Evolutionary conservation across 148 eudicot genomes (phyloP).

Genomic region (Salicornia ramosissima): DNA sequence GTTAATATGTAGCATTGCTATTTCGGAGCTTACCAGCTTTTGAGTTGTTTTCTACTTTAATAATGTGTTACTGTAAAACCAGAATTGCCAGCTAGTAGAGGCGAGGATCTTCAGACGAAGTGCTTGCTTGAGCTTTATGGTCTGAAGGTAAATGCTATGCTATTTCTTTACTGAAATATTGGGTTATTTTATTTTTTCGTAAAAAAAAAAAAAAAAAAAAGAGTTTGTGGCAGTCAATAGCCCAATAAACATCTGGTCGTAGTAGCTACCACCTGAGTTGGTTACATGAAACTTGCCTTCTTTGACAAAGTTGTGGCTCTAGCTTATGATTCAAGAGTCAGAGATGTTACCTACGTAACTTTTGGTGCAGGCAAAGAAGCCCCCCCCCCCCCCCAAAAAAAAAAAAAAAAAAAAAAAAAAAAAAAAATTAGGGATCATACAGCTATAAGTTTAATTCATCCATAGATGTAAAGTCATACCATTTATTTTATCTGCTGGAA

Average conservation of each 20-base stretch:
- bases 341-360: not conserved
- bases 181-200: not conserved
- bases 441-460: not conserved
- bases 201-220: no score
- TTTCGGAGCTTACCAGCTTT: not conserved
- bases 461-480: not conserved
- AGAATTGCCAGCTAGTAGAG: slow-evolving; percentile 94
- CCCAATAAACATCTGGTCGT: not conserved
- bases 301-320: not conserved
- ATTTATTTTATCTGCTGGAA: not conserved
- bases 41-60: slow-evolving; percentile 5
- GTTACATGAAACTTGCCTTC: not conserved
- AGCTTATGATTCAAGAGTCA: slow-evolving; percentile 8
- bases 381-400: no score
- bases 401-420: no score
- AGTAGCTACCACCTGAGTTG: not conserved
- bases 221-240: not conserved
- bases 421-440: slow-evolving; percentile 1
- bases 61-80: slow-evolving; percentile 28
- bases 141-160: slow-evolving; percentile 60
- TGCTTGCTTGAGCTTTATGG: slow-evolving; percentile 99
- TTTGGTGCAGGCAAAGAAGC: not conserved
- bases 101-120: slow-evolving; percentile 90
- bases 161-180: slow-evolving; percentile 6
- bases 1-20: not conserved